Base-by-base conservation (phyloP, 805 yeast genomes). In the Ogataea corticis region DNA sequence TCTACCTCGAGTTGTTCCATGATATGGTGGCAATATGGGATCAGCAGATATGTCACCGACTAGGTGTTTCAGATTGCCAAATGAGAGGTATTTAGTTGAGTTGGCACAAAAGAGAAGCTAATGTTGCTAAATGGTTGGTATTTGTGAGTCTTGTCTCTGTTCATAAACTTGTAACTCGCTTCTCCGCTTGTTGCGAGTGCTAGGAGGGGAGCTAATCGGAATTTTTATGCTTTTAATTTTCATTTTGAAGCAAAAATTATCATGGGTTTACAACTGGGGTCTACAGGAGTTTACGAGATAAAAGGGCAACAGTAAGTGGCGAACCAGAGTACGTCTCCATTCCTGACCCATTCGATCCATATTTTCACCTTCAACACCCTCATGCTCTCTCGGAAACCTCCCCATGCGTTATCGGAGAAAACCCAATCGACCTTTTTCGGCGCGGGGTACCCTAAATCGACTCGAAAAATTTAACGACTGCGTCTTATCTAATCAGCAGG, bases 1-100 rank as follows among this genome's bases (percentile, higher is more conserved):
- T 45, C 41, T 33, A 40, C 31, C 27, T 37, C 40, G 23, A 37
- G 21, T 17, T 46, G 48, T 17, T 48, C 51, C 51, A 48, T 48
- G 33, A 13, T 37, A 40, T 10, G 16, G 10, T 15, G 28, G 16
- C 17, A 14, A 14, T 3, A 12, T 27, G 5, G 4, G 17, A 9
- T 16, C 18, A 10, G 33, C 6, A 5, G 18, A 14, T 14, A 14
- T 37, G 4, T 27, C 23, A 30, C 15, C n/a, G n/a, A n/a, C n/a
- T n/a, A n/a, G n/a, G n/a, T n/a, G n/a, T n/a, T n/a, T n/a, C n/a
- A n/a, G n/a, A n/a, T n/a, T n/a, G n/a, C n/a, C n/a, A n/a, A n/a
- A n/a, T n/a, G n/a, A n/a, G n/a, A n/a, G n/a, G n/a, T n/a, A n/a
- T n/a, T n/a, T n/a, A n/a, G n/a, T n/a, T n/a, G n/a, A n/a, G n/a